A percentile compares a stretch with the other conserved stretches of the same genome.
phyloP scores from a whole-genome alignment of 2,329 filamentous ascomycete species.

The Microdochium paspali region DNA sequence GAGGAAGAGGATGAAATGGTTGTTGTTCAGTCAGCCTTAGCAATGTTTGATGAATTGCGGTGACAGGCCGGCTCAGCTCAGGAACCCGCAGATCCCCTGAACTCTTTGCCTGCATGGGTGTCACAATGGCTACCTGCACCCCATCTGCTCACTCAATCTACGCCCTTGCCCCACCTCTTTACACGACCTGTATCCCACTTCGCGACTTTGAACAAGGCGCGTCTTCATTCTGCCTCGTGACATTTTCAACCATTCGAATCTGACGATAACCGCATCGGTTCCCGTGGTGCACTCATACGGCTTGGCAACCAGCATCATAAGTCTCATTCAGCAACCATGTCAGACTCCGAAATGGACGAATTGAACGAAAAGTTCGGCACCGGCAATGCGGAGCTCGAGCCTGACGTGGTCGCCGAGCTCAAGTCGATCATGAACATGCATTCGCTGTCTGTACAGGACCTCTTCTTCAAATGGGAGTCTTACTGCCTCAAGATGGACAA shows the following conservation, averaged over 20 bases:
- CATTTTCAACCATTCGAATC: too few species aligned
- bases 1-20: neutral
- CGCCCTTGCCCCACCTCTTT: neutral
- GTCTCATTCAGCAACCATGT: slow-evolving; percentile 23
- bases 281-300: neutral
- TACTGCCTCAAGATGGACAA: slow-evolving; percentile 92
- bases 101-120: neutral
- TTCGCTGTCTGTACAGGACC: slow-evolving; percentile 69
- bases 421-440: slow-evolving; percentile 81
- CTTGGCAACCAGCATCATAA: neutral
- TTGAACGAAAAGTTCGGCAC: slow-evolving; percentile 44
- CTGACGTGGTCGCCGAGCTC: slow-evolving; percentile 73
- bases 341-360: slow-evolving; percentile 26
- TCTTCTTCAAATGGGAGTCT: slow-evolving; percentile 98
- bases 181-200: neutral
- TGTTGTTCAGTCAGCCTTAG: neutral
- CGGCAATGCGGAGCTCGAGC: slow-evolving; percentile 50
- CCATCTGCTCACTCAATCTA: too few species aligned
- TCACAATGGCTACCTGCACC: neutral
- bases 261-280: too few species aligned
- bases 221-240: neutral
- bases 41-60: neutral
- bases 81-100: neutral
- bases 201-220: slow-evolving; percentile 1
- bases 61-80: neutral